Evolutionary conservation across 2,329 filamentous ascomycete species (phyloP).

Genomic region (Reticulascus tulasneorum): DNA sequence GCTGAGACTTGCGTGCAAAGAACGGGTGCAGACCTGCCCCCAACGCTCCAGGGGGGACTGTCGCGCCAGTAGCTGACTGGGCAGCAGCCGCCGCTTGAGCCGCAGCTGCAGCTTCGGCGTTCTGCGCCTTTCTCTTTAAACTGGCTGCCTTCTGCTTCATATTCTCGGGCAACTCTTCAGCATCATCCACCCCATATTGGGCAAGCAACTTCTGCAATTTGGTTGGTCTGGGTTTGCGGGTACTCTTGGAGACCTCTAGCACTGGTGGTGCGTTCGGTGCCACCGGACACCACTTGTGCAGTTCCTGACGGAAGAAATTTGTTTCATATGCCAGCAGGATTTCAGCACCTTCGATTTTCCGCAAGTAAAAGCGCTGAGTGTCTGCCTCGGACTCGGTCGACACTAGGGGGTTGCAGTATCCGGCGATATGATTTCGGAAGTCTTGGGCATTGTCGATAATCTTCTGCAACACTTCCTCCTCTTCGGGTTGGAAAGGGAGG

Average conservation of each 20-base stretch:
- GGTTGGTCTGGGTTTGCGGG: constrained; percentile 90
- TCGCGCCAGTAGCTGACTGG: constrained; percentile 7
- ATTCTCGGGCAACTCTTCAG: constrained; percentile 82
- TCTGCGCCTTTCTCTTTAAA: constrained; percentile 66
- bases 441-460: constrained; percentile 82
- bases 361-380: constrained; percentile 88
- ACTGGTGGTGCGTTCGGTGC: constrained; percentile 82
- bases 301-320: constrained; percentile 94
- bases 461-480: constrained; percentile 79
- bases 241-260: constrained; percentile 82
- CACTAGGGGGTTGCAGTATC: constrained; percentile 76
- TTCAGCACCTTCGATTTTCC: constrained; percentile 95
- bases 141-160: constrained; percentile 74
- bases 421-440: constrained; percentile 78
- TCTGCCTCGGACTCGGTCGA: constrained; percentile 82
- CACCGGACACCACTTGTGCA: constrained; percentile 92
- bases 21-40: neutral
- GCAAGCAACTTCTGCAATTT: constrained; percentile 95
- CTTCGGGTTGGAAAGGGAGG: constrained; percentile 92
- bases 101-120: constrained; percentile 48
- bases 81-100: constrained; percentile 21
- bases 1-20: constrained; percentile 11
- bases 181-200: constrained; percentile 82
- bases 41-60: constrained; percentile 1
- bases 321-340: constrained; percentile 88